A percentile compares a stretch with the other conserved stretches of the same genome.
These are phyloP conservation scores for Vaccinium vitisidaea DNA, from an alignment of 148 eudicot genomes.

Conservation along the genomic window DNA sequence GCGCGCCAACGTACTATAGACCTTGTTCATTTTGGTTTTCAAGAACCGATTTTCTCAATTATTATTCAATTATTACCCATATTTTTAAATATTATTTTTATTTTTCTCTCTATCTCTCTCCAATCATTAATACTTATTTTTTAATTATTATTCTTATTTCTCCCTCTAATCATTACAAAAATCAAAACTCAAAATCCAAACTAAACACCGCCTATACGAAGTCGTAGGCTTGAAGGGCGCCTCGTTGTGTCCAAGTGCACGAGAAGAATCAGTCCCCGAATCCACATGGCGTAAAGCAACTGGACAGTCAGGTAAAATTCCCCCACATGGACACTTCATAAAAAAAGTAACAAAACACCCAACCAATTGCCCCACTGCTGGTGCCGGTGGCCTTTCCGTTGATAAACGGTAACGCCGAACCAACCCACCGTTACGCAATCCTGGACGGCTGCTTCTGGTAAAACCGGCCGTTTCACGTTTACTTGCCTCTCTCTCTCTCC, in stretches of 20 bases:
- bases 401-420: neutral
- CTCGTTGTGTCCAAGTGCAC: neutral
- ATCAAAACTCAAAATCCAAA: too few species aligned
- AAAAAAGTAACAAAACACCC: neutral
- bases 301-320: neutral
- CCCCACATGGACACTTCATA: neutral
- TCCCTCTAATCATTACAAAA: too few species aligned
- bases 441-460: conserved; percentile 1
- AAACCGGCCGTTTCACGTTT: conserved; percentile 15
- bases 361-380: neutral
- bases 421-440: neutral
- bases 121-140: too few species aligned
- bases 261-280: neutral
- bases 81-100: too few species aligned
- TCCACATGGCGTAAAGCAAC: neutral
- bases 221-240: too few species aligned
- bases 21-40: too few species aligned
- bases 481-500: neutral
- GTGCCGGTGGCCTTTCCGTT: neutral
- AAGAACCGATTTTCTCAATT: too few species aligned
- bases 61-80: too few species aligned
- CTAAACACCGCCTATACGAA: too few species aligned
- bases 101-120: too few species aligned
- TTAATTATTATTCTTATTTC: too few species aligned
- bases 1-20: too few species aligned